phyloP scores from a whole-genome alignment of 192 early-diverging fungal genomes.

The Coemansia sp. region DNA sequence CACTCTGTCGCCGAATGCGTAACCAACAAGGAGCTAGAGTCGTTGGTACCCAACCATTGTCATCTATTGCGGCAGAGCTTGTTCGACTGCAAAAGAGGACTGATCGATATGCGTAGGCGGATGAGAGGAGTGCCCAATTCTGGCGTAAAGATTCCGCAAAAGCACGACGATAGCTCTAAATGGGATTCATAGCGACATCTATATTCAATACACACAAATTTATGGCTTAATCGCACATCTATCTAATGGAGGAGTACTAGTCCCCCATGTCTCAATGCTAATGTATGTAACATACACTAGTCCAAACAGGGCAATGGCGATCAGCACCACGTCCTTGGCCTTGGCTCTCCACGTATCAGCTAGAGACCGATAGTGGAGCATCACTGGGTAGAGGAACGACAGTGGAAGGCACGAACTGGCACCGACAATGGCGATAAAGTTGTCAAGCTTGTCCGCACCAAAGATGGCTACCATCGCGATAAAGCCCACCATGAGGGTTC shows the following conservation, averaged over 20 bases:
- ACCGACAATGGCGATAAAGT: constrained; percentile 83
- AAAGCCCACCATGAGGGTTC: constrained; percentile 65
- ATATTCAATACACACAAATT: not conserved
- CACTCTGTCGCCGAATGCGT: constrained; percentile 48
- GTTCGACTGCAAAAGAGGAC: constrained; percentile 56
- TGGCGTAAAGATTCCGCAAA: constrained; percentile 19
- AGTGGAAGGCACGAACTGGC: constrained; percentile 73
- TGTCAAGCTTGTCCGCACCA: constrained; percentile 77
- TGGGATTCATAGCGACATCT: constrained; percentile 27
- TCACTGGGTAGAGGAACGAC: constrained; percentile 83
- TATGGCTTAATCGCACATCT: constrained; percentile 28
- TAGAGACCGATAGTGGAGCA: constrained; percentile 78
- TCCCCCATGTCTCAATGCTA: constrained; percentile 62
- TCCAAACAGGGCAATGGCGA: constrained; percentile 69
- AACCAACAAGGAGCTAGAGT: constrained; percentile 42
- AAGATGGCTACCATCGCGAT: constrained; percentile 77
- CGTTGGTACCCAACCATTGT: constrained; percentile 40
- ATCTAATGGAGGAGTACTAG: constrained; percentile 38
- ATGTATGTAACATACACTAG: constrained; percentile 83
- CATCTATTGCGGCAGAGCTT: constrained; percentile 43
- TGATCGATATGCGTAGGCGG: constrained; percentile 54
- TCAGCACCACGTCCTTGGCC: constrained; percentile 63
- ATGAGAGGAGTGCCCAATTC: constrained; percentile 52
- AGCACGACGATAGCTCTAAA: constrained; percentile 40
- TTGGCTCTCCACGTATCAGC: constrained; percentile 56